These are phyloP conservation scores for Russula virescens DNA, from an alignment of 768 basidiomycete genomes.

Conservation along the genomic window DNA sequence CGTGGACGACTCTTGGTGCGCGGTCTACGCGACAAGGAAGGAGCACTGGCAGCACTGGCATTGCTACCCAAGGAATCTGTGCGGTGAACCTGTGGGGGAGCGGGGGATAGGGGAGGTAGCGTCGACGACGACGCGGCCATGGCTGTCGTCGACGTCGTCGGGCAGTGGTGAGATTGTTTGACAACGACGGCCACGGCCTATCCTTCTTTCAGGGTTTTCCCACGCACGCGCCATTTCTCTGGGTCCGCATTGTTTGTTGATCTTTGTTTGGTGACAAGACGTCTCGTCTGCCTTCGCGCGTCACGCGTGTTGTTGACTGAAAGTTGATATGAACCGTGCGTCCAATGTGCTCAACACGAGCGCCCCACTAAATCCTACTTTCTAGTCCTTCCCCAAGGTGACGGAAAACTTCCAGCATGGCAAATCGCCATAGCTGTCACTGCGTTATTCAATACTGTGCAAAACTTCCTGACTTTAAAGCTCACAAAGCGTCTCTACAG, in stretches of 20 bases:
- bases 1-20: slow-evolving; percentile 29
- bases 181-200: slow-evolving; percentile 8
- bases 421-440: slow-evolving; percentile 73
- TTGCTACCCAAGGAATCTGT: slow-evolving; percentile 31
- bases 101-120: slow-evolving; percentile 21
- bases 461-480: slow-evolving; percentile 74
- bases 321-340: background rate
- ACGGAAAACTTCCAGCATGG: slow-evolving; percentile 82
- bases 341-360: background rate
- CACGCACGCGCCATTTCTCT: slow-evolving; percentile 12
- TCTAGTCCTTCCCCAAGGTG: slow-evolving; percentile 56
- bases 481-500: slow-evolving; percentile 76
- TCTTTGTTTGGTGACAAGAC: background rate
- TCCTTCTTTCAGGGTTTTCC: slow-evolving; percentile 13
- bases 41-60: slow-evolving; percentile 25
- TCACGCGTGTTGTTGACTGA: too few relatives aligned
- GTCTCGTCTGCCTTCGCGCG: too few relatives aligned
- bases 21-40: slow-evolving; percentile 31
- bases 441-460: slow-evolving; percentile 80
- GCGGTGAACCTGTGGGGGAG: slow-evolving; percentile 25
- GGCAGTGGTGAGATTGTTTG: slow-evolving; percentile 14
- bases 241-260: background rate
- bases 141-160: slow-evolving; percentile 27
- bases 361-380: background rate
- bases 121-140: slow-evolving; percentile 31